phyloP scores from a whole-genome alignment of 2,329 filamentous ascomycete species.

The Penicillium digitatum region DNA sequence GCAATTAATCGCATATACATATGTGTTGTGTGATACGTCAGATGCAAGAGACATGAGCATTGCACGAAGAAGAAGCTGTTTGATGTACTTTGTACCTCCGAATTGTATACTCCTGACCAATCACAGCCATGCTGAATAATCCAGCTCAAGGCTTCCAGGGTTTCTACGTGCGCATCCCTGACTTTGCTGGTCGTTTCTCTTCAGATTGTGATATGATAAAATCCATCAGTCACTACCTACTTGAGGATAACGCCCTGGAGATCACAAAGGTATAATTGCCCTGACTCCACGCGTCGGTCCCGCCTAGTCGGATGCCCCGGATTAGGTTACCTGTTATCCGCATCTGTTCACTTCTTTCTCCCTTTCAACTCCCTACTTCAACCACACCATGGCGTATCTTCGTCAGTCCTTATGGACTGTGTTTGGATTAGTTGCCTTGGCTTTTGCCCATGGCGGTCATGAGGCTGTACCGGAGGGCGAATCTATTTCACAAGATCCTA shows the following conservation, averaged over 20 bases:
- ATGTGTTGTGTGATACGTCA: background rate
- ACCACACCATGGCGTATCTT: slow-evolving; percentile 17
- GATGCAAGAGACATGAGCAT: background rate
- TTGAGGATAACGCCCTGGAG: background rate
- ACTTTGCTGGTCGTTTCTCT: background rate
- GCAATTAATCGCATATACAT: background rate
- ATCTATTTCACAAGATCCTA: slow-evolving; percentile 66
- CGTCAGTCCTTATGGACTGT: slow-evolving; percentile 23
- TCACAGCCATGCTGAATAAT: slow-evolving; percentile 21
- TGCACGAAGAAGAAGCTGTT: background rate
- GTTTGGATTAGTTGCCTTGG: slow-evolving; percentile 28
- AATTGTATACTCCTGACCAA: slow-evolving; percentile 9
- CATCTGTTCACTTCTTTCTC: slow-evolving; percentile 12
- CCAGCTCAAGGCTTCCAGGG: background rate
- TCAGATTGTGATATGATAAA: background rate
- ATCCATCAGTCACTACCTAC: background rate
- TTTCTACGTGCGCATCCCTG: background rate
- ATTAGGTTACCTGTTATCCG: slow-evolving; percentile 15
- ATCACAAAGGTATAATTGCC: background rate
- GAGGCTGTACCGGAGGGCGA: slow-evolving; percentile 64
- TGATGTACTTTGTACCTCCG: background rate
- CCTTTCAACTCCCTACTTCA: background rate
- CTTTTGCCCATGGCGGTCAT: slow-evolving; percentile 52
- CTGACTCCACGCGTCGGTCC: background rate
- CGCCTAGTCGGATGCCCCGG: slow-evolving; percentile 22